Conservation (phyloP, 306 rosid genomes). For the Acacia confusa region DNA sequence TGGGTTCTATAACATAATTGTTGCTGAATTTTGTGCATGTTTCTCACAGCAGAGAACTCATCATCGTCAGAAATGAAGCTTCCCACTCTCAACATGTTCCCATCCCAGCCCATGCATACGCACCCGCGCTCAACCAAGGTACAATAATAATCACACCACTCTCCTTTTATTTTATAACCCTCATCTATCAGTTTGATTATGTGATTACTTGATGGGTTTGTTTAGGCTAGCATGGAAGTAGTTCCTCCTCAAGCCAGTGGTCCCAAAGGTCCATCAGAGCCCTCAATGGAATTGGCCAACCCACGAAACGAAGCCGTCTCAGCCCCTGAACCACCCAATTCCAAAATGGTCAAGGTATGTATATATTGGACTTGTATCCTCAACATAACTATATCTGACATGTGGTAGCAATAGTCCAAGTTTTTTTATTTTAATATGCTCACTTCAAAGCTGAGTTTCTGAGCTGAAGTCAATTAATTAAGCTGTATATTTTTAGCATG, state of each 20-base stretch:
- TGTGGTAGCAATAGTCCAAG: slow-evolving; percentile 5
- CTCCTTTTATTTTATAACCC: background rate
- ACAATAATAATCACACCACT: background rate
- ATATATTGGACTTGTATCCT: background rate
- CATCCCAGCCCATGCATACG: slow-evolving; percentile 92
- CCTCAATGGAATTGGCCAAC: slow-evolving; percentile 74
- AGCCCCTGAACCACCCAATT: slow-evolving; percentile 48
- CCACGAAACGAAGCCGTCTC: slow-evolving; percentile 42
- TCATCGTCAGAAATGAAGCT: slow-evolving; percentile 77
- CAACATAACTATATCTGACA: background rate
- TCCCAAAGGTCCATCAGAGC: slow-evolving; percentile 64
- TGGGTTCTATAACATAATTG: slow-evolving; percentile 3
- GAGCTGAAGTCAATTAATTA: background rate
- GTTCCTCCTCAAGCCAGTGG: slow-evolving; percentile 56
- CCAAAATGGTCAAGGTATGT: slow-evolving; percentile 56
- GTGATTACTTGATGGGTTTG: background rate
- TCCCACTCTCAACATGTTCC: slow-evolving; percentile 94
- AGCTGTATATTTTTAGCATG: background rate
- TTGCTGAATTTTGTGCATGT: slow-evolving; percentile 36
- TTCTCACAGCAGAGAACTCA: slow-evolving; percentile 45
- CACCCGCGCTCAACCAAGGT: slow-evolving; percentile 80
- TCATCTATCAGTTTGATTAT: background rate
- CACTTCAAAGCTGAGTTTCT: slow-evolving; percentile 32
- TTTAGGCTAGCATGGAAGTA: slow-evolving; percentile 49
- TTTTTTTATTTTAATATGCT: slow-evolving; percentile 32